Base-by-base conservation (phyloP, 148 eudicot species). In the Chenopodium album region DNA sequence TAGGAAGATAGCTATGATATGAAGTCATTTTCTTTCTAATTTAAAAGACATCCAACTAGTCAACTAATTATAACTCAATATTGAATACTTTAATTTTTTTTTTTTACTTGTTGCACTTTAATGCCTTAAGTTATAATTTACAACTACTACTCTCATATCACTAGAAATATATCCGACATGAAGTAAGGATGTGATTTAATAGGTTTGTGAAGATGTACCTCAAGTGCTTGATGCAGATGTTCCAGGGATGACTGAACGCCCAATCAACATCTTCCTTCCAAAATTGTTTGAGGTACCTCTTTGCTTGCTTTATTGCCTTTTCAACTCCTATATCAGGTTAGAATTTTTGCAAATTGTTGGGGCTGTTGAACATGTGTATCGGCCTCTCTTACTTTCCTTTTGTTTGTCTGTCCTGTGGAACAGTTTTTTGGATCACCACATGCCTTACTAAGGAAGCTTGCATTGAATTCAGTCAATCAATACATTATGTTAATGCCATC, bases 201-300 rank as follows among this genome's bases (percentile, higher is more conserved):
- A 96, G 99, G 91, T 96, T 54, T 94, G 99, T 85, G 99, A 96
- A 86, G 99, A 96, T 84, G 85, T 89, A 41, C 99, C 99, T 23
- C 98, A 94, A 87, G 90, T 94, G 85, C 94, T 96, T 79, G 98
- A 96, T 85, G 85, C 94, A 74, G 99, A 96, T 73, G 90, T 91
- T 76, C 89, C 99, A 63, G 99, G 97, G 82, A 85, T 90, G 91
- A 82, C 91, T 73, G 99, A 96, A 77, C 88, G 98, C 28, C 99
- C 99, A 73, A 92, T 96, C 81, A 92, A 92, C 83, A 84, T 93
- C 32, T 91, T 96, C 69, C 89, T 96, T 83, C 99, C 99, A 71
- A 94, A 93, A 89, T 86, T 96, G 77, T 90, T 96, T 78, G 89
- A 89, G 93, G 99, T 96, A 78, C 75, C 66, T 73, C 41, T 69